phyloP scores from a whole-genome alignment of 768 basidiomycete species.

The Pulveroboletus ravenelii region DNA sequence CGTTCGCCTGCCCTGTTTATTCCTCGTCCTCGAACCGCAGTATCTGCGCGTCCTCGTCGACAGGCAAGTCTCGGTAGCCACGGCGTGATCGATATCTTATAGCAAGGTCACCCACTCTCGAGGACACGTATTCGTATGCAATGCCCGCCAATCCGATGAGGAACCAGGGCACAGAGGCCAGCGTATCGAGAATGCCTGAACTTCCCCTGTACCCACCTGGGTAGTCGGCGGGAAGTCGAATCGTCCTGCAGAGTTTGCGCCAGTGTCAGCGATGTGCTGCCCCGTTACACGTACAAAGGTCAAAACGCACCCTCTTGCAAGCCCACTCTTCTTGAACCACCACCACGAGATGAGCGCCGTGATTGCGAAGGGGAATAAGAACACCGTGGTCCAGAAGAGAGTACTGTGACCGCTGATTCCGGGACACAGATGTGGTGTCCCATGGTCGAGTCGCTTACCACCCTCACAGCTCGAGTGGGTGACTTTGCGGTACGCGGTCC shows the following conservation, averaged over 20 bases:
- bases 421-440: slow-evolving; percentile 71
- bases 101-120: slow-evolving; percentile 37
- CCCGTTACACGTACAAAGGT: background rate
- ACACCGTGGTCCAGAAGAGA: slow-evolving; percentile 80
- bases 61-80: slow-evolving; percentile 72
- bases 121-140: slow-evolving; percentile 61
- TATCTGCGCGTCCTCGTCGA: slow-evolving; percentile 88
- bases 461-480: slow-evolving; percentile 85
- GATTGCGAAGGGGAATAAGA: slow-evolving; percentile 72
- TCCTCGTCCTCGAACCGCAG: slow-evolving; percentile 81
- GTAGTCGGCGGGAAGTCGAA: slow-evolving; percentile 63
- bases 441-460: slow-evolving; percentile 75
- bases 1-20: slow-evolving; percentile 3
- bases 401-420: slow-evolving; percentile 68
- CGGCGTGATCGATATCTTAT: slow-evolving; percentile 44
- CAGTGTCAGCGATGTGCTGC: slow-evolving; percentile 1
- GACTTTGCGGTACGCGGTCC: slow-evolving; percentile 87
- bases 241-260: slow-evolving; percentile 45
- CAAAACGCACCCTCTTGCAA: slow-evolving; percentile 63
- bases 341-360: slow-evolving; percentile 75
- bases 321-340: slow-evolving; percentile 73
- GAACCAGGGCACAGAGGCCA: slow-evolving; percentile 90
- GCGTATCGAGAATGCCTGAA: slow-evolving; percentile 56
- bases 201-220: slow-evolving; percentile 33
- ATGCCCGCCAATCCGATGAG: slow-evolving; percentile 73